These are phyloP conservation scores for Dictyostelium capitatum DNA, from an alignment of 78 protist species.

Conservation along the genomic window DNA sequence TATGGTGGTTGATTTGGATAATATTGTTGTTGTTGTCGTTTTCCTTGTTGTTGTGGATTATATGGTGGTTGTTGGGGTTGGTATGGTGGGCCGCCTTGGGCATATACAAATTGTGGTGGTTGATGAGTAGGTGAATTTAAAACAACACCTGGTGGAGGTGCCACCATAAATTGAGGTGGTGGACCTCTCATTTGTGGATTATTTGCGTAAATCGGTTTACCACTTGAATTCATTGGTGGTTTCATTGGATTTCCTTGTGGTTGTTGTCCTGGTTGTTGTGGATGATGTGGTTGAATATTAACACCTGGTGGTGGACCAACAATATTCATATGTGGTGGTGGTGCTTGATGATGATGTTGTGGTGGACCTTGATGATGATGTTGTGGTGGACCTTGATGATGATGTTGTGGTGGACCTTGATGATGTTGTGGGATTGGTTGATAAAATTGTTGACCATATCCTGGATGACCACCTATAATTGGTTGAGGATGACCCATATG, in stretches of 20 bases:
- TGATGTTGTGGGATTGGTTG: neutral
- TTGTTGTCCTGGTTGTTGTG: constrained; percentile 9
- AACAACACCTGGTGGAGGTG: neutral
- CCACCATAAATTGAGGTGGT: neutral
- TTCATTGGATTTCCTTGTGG: neutral
- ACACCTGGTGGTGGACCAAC: constrained; percentile 17
- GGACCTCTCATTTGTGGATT: neutral
- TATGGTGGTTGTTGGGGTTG: neutral
- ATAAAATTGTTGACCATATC: neutral
- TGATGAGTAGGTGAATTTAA: neutral
- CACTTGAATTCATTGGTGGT: neutral
- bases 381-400: constrained; percentile 1
- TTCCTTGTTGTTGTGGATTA: neutral
- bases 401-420: constrained; percentile 8
- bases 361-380: constrained; percentile 8
- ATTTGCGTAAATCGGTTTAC: neutral
- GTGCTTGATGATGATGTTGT: constrained; percentile 9
- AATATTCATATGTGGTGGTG: constrained; percentile 8
- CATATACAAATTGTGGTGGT: neutral
- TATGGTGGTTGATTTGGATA: neutral
- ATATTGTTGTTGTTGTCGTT: too few relatives aligned
- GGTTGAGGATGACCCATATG: constrained; percentile 24
- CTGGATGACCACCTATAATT: neutral
- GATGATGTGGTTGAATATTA: neutral
- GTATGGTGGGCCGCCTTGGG: constrained; percentile 4